Conservation (phyloP, 73 alveolate genomes). For the Symbiodinium pilosum region DNA sequence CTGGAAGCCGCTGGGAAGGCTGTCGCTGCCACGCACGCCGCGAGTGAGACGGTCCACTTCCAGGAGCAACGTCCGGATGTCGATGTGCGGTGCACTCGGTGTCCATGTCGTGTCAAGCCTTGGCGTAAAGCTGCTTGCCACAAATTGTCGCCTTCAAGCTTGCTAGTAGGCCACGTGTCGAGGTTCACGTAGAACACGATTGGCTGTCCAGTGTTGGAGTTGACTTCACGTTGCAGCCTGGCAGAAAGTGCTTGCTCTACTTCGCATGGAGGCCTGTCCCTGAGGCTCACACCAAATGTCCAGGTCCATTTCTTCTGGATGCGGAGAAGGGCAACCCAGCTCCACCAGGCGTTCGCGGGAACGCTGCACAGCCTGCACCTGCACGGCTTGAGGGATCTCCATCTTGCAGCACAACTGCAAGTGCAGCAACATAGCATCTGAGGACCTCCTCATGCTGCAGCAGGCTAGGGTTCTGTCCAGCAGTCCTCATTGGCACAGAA, state of each 20-base stretch:
- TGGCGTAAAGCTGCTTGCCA: background rate
- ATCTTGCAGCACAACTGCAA: too few relatives aligned
- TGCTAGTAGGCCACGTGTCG: slow-evolving; percentile 1
- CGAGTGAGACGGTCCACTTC: slow-evolving; percentile 1
- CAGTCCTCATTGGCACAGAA: background rate
- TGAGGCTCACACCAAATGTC: background rate
- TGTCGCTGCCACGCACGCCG: background rate
- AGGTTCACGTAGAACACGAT: slow-evolving; percentile 3
- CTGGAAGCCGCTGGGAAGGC: background rate
- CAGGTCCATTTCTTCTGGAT: background rate
- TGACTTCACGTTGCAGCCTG: slow-evolving; percentile 24
- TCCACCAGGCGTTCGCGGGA: background rate
- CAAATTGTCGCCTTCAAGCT: background rate
- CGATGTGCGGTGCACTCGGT: slow-evolving; percentile 7
- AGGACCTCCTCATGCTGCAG: background rate
- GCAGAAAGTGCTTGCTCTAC: too few relatives aligned
- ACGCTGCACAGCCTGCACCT: slow-evolving; percentile 10
- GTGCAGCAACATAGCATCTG: background rate
- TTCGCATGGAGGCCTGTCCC: background rate
- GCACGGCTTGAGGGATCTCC: background rate
- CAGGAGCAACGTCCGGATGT: background rate
- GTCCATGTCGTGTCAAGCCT: slow-evolving; percentile 42
- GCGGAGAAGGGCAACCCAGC: background rate
- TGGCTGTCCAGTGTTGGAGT: slow-evolving; percentile 2
- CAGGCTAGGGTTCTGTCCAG: background rate